These are phyloP conservation scores for Spirogloea muscicola DNA, from an alignment of 139 green algal genomes.

Conservation along the genomic window DNA sequence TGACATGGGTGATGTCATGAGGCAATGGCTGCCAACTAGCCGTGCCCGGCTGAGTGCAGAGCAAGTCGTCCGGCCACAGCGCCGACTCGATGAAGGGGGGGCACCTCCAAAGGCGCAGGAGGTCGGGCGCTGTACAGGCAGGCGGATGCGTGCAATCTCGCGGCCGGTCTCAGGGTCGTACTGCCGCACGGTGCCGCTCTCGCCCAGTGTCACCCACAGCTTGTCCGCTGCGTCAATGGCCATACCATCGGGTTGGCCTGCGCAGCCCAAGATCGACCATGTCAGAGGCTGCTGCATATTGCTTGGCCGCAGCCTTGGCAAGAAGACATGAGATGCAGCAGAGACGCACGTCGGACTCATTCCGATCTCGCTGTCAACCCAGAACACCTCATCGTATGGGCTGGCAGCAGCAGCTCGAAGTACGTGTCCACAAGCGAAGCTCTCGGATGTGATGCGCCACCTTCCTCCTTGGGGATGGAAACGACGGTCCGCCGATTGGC, in stretches of 20 bases:
- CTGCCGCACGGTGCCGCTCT: constrained; percentile 55
- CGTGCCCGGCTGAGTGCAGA: too few relatives aligned
- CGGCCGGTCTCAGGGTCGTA: constrained; percentile 53
- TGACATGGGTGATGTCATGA: too few relatives aligned
- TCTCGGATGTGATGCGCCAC: background rate
- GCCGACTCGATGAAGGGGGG: background rate
- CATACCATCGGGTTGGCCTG: constrained; percentile 59
- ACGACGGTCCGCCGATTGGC: constrained; percentile 9
- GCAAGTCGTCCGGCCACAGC: too few relatives aligned
- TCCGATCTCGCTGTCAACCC: background rate
- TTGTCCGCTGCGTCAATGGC: constrained; percentile 60
- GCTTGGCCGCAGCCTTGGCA: background rate
- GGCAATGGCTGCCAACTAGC: too few relatives aligned
- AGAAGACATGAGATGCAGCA: too few relatives aligned
- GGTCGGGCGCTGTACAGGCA: constrained; percentile 29
- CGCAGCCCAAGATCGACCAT: too few relatives aligned
- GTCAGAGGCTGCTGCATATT: too few relatives aligned
- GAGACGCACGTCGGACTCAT: background rate
- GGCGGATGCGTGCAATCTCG: constrained; percentile 43
- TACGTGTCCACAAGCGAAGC: background rate
- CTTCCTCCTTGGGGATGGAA: constrained; percentile 10
- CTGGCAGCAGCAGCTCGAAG: background rate
- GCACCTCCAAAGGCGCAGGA: constrained; percentile 40
- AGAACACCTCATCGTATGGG: background rate
- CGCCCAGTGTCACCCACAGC: constrained; percentile 63